These are phyloP conservation scores for Microsporum ferrugineum DNA, from an alignment of 2,329 filamentous ascomycete genomes.

Conservation along the genomic window DNA sequence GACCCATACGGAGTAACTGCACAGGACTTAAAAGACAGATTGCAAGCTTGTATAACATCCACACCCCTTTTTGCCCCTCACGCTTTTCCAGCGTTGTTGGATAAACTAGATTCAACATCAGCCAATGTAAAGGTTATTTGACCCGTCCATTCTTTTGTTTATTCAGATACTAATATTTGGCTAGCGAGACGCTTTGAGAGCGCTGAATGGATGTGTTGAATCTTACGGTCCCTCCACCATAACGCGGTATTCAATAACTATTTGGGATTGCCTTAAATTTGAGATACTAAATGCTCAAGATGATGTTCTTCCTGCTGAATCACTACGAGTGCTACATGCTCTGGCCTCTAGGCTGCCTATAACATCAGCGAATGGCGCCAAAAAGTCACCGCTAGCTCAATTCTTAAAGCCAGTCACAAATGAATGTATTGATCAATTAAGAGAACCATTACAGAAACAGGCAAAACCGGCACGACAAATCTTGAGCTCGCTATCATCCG, in stretches of 20 bases:
- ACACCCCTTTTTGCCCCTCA: slow-evolving; percentile 54
- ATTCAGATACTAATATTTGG: slow-evolving; percentile 14
- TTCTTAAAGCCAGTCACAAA: slow-evolving; percentile 53
- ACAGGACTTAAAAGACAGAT: slow-evolving; percentile 53
- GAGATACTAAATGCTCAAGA: slow-evolving; percentile 57
- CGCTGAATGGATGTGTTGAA: slow-evolving; percentile 49
- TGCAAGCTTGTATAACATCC: slow-evolving; percentile 53
- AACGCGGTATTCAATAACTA: slow-evolving; percentile 50
- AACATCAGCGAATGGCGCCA: slow-evolving; percentile 25
- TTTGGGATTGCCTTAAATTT: slow-evolving; percentile 60
- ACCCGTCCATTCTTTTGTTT: background rate
- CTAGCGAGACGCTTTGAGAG: slow-evolving; percentile 52
- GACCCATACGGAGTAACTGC: slow-evolving; percentile 60
- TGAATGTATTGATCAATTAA: slow-evolving; percentile 56
- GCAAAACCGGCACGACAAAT: slow-evolving; percentile 54
- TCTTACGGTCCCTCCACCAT: slow-evolving; percentile 50
- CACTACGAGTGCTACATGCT: slow-evolving; percentile 43
- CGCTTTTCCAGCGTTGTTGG: slow-evolving; percentile 54
- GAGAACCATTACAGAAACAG: slow-evolving; percentile 58
- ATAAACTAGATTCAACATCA: slow-evolving; percentile 59
- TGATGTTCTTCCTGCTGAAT: slow-evolving; percentile 51
- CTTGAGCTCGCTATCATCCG: slow-evolving; percentile 44
- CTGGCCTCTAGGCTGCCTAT: slow-evolving; percentile 47
- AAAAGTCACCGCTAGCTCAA: slow-evolving; percentile 36
- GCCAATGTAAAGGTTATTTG: slow-evolving; percentile 51